phyloP scores from a whole-genome alignment of 2,329 filamentous ascomycete genomes.

The Berkeleyomyces basicola region DNA sequence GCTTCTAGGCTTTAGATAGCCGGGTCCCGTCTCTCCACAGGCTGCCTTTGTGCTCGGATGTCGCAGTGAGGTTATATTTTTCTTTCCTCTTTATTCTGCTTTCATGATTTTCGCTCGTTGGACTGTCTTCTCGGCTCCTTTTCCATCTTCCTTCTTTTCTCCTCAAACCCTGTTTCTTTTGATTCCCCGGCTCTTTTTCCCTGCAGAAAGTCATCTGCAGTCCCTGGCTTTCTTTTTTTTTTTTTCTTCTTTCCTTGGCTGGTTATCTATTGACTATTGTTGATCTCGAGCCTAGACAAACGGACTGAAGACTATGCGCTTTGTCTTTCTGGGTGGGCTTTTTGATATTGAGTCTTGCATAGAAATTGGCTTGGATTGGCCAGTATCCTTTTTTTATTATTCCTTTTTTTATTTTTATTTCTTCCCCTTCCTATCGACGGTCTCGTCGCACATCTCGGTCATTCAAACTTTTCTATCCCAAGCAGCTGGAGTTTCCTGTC shows the following conservation, averaged over 20 bases:
- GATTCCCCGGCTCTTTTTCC: slow-evolving; percentile 1
- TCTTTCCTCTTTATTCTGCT: background rate
- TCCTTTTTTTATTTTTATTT: background rate
- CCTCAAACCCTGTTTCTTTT: background rate
- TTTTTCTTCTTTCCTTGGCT: background rate
- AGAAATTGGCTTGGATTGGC: background rate
- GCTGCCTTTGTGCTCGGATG: no score
- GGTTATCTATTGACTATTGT: background rate
- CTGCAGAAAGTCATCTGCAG: background rate
- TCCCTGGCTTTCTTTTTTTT: slow-evolving; percentile 2
- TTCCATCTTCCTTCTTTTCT: background rate
- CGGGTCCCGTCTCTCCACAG: no score
- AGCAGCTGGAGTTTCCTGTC: background rate
- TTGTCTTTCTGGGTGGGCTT: background rate
- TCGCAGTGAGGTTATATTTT: no score
- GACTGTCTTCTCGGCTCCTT: background rate
- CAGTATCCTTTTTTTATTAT: background rate
- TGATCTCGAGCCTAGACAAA: background rate
- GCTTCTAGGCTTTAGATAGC: no score
- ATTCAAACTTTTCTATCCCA: background rate
- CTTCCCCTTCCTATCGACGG: background rate
- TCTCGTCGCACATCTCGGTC: background rate
- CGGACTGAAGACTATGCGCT: background rate
- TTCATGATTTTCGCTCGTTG: background rate
- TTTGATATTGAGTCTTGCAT: background rate